Percentiles rank a stretch among this genome's conserved stretches.
These are phyloP conservation scores for Angomonas desouzai DNA, from an alignment of 208 protist species.

Conservation along the genomic window DNA sequence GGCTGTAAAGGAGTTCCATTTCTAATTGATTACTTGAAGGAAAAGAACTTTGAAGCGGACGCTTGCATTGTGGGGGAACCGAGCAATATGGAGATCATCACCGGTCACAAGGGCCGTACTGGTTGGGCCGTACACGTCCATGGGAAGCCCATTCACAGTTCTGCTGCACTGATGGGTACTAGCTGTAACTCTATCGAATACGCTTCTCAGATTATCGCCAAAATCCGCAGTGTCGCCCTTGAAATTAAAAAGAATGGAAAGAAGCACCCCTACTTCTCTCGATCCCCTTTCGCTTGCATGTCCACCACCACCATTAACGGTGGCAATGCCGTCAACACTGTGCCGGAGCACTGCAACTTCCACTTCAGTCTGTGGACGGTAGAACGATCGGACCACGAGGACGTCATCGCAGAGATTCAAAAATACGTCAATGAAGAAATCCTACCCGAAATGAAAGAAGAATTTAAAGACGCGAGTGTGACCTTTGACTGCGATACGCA, in stretches of 20 bases:
- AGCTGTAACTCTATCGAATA: constrained; percentile 42
- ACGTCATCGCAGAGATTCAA: constrained; percentile 26
- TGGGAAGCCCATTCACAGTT: constrained; percentile 49
- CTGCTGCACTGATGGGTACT: constrained; percentile 30
- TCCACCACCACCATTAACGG: constrained; percentile 33
- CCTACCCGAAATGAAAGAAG: constrained; percentile 35
- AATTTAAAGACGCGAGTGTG: constrained; percentile 32
- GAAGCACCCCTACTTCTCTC: constrained; percentile 20
- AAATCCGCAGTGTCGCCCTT: constrained; percentile 26
- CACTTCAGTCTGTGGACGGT: constrained; percentile 34
- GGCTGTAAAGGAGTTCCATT: not conserved
- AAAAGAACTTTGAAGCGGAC: constrained; percentile 27
- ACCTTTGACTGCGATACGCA: constrained; percentile 9
- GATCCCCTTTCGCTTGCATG: constrained; percentile 24
- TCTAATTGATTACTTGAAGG: not conserved
- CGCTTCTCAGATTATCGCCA: constrained; percentile 38
- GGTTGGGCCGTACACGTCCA: constrained; percentile 29
- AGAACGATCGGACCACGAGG: constrained; percentile 17
- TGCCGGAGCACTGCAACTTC: constrained; percentile 46
- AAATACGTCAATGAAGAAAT: constrained; percentile 29
- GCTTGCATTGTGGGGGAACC: constrained; percentile 41
- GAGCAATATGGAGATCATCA: constrained; percentile 25
- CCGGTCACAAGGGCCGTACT: constrained; percentile 28
- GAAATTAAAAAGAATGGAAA: constrained; percentile 19
- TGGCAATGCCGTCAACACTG: constrained; percentile 44